These are phyloP conservation scores for Ilex paraguariensis DNA, from an alignment of 305 asterid genomes.

Conservation along the genomic window DNA sequence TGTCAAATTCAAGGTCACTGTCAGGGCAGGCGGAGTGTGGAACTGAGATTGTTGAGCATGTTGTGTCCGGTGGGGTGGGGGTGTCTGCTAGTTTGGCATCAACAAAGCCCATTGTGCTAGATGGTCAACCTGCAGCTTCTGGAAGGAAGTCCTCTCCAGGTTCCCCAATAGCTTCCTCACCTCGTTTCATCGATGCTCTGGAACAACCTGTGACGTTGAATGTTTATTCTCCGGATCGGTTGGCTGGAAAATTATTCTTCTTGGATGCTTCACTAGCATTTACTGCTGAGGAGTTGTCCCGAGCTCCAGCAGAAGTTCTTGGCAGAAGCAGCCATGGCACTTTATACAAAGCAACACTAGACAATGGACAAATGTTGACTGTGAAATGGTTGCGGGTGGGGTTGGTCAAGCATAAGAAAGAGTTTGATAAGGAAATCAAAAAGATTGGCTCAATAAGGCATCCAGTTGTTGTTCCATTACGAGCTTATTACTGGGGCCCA, in stretches of 20 bases:
- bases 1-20: constrained; percentile 63
- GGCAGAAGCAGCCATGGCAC: constrained; percentile 99
- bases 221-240: constrained; percentile 84
- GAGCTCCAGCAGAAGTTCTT: constrained; percentile 96
- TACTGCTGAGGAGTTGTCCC: constrained; percentile 88
- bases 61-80: constrained; percentile 31
- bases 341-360: constrained; percentile 79
- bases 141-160: constrained; percentile 77
- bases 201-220: constrained; percentile 63
- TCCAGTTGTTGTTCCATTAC: constrained; percentile 51
- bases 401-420: constrained; percentile 85
- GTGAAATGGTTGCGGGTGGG: constrained; percentile 98
- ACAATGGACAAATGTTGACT: constrained; percentile 70
- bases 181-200: constrained; percentile 48
- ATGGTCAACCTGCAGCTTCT: constrained; percentile 47
- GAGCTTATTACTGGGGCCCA: constrained; percentile 98
- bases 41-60: constrained; percentile 63
- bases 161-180: constrained; percentile 69
- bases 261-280: constrained; percentile 61
- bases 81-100: constrained; percentile 29
- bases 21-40: constrained; percentile 57
- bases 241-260: constrained; percentile 77
- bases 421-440: constrained; percentile 78
- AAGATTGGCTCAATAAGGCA: constrained; percentile 79
- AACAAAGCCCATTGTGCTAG: constrained; percentile 29